Evolutionary conservation across 1,139 yeast species (phyloP).

Genomic region (Protomyces lactucae-debilis): DNA sequence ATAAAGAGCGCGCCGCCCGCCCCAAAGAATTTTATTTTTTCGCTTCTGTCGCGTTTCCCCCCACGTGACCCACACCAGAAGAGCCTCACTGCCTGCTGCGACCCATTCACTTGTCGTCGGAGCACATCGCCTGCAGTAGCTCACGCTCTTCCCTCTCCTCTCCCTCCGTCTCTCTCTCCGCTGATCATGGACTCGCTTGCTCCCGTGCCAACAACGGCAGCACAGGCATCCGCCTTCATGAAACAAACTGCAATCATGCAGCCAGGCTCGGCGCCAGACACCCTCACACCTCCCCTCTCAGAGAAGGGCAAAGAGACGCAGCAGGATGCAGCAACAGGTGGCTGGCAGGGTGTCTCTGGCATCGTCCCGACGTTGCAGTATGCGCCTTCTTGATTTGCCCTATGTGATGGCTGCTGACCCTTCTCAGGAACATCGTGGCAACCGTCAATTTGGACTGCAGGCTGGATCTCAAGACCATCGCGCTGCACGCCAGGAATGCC

Average conservation of each 20-base stretch:
- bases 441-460: slow-evolving; percentile 96
- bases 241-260: slow-evolving; percentile 21
- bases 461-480: slow-evolving; percentile 91
- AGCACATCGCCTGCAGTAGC: background rate
- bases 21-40: background rate
- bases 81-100: background rate
- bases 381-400: slow-evolving; percentile 31
- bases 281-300: slow-evolving; percentile 2
- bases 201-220: slow-evolving; percentile 27
- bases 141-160: too few species aligned
- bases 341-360: slow-evolving; percentile 56
- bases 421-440: slow-evolving; percentile 72
- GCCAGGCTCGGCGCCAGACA: slow-evolving; percentile 18
- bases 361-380: slow-evolving; percentile 87
- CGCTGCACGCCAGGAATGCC: slow-evolving; percentile 97
- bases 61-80: background rate
- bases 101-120: background rate
- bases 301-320: slow-evolving; percentile 15
- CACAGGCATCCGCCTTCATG: slow-evolving; percentile 28
- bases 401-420: background rate
- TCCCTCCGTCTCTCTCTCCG: background rate
- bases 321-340: slow-evolving; percentile 6
- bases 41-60: background rate
- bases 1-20: background rate
- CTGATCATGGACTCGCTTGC: slow-evolving; percentile 20